Percentiles rank a stretch among this genome's conserved stretches.
Conservation (phyloP, 352 stramenopile genomes). For the Globisporangium viniferum region DNA sequence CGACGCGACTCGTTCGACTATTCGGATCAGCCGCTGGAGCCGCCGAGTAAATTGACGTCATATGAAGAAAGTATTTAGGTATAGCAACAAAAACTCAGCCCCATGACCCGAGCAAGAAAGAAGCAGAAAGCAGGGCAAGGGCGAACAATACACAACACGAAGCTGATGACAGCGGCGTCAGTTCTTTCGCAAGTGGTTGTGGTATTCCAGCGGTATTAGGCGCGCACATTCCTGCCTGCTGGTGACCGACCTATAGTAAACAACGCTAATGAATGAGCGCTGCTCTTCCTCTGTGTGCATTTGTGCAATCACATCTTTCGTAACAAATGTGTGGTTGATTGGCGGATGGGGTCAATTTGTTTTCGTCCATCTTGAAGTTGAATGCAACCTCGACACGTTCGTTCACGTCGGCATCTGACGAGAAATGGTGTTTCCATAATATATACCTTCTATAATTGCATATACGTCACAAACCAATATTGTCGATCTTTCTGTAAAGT, state of each 20-base stretch:
- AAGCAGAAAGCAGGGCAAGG: background rate
- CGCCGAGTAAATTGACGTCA: conserved; percentile 54
- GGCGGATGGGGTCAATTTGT: background rate
- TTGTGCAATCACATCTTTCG: background rate
- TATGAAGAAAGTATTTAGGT: conserved; percentile 90
- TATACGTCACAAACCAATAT: background rate
- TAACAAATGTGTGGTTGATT: background rate
- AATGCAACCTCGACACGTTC: background rate
- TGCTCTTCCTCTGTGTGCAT: background rate
- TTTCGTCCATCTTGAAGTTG: conserved; percentile 19
- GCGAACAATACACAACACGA: background rate
- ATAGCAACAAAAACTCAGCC: background rate
- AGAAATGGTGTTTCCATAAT: background rate
- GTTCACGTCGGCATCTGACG: conserved; percentile 28
- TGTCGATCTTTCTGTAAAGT: background rate
- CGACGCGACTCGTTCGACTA: conserved; percentile 78
- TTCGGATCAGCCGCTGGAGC: conserved; percentile 54
- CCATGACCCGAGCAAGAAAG: background rate
- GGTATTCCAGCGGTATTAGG: no score
- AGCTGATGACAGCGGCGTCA: background rate
- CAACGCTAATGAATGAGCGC: background rate
- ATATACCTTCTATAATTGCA: background rate
- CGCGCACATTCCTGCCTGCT: no score
- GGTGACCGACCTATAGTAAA: background rate
- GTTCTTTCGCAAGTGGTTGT: background rate